Base-by-base conservation (phyloP, 1,284 basidiomycete species). In the Ceratobasidium sp. region DNA sequence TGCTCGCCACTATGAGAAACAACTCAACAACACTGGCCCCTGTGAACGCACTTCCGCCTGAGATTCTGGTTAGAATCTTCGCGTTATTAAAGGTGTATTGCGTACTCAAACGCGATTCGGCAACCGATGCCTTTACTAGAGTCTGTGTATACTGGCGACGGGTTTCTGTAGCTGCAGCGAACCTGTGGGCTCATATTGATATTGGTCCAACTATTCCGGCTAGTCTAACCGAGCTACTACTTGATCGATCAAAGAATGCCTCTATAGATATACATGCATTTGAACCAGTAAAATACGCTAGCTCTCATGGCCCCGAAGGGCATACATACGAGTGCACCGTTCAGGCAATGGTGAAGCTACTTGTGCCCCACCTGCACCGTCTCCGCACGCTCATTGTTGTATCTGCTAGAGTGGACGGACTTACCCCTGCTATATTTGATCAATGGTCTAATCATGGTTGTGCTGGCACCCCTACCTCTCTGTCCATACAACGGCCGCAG, bases 21-120 rank as follows among this genome's bases (percentile, higher is more conserved):
- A 39, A 49, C 5, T 66, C 64, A n/a, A 12, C 23, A 26, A 15
- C 64, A 1, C 23, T 72, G 12, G 12, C 70, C 26, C 55, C 33
- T 5, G 44, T 49, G 26, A 60, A 49, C 28, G 39, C 42, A n/a
- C 70, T 72, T 42, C 70, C 70, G 23, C 53, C 70, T 39, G 56
- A 72, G 56, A 61, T 72, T 40, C 40, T 72, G 2, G 42, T 56
- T 28, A 7, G 23, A 7, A 72, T 72, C n/a, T 72, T 72, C 26
- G 15, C 4, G 7, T 23, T 49, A 23, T 66, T 44, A 7, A 66
- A 46, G 28, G 15, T 28, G 3, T 46, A 66, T 23, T 66, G 64
- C 23, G 44, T n/a, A 49, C 23, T 10, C 12, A n/a, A 28, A 15
- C 9, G 49, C 13, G 28, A 49, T 66, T 23, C n/a, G 15, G 3